These are phyloP conservation scores for Thermochaetoides dissita DNA, from an alignment of 2,329 filamentous ascomycete species.

Conservation along the genomic window DNA sequence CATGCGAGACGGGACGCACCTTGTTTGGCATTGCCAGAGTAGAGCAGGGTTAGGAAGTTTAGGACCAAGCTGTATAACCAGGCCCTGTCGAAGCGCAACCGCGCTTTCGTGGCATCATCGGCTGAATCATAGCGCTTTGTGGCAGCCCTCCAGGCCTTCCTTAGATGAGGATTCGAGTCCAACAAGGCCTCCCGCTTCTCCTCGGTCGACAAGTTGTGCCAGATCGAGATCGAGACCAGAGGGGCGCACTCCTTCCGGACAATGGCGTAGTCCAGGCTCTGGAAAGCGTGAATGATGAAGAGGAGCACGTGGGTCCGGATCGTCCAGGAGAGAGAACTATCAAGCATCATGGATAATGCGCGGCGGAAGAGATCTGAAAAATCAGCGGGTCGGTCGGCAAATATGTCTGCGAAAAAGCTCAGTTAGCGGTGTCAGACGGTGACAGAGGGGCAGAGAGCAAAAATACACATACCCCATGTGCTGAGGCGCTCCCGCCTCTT, in stretches of 20 bases:
- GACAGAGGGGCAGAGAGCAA: background rate
- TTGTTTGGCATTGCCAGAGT: conserved; percentile 37
- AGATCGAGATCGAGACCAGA: conserved; percentile 84
- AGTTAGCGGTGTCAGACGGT: conserved; percentile 1
- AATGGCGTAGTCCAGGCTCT: conserved; percentile 76
- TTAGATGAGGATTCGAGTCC: conserved; percentile 57
- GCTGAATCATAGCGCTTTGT: conserved; percentile 76
- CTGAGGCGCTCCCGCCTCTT: conserved; percentile 78
- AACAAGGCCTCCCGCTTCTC: conserved; percentile 58
- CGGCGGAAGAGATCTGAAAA: conserved; percentile 86
- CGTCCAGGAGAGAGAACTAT: conserved; percentile 47
- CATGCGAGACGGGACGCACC: conserved; percentile 21
- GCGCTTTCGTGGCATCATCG: conserved; percentile 64
- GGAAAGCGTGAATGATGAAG: conserved; percentile 84
- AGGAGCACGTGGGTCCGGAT: conserved; percentile 73
- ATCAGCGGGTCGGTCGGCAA: conserved; percentile 60
- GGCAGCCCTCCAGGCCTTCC: conserved; percentile 82
- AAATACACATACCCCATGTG: conserved; percentile 58
- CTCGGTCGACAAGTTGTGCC: conserved; percentile 82
- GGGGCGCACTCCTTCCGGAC: conserved; percentile 95
- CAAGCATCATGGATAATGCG: conserved; percentile 72
- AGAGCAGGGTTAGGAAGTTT: conserved; percentile 65
- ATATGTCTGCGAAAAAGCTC: conserved; percentile 43
- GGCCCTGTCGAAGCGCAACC: conserved; percentile 76
- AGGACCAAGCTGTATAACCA: conserved; percentile 83